These are phyloP conservation scores for Metschnikowia borealis DNA, from an alignment of 805 yeast species.

Conservation along the genomic window DNA sequence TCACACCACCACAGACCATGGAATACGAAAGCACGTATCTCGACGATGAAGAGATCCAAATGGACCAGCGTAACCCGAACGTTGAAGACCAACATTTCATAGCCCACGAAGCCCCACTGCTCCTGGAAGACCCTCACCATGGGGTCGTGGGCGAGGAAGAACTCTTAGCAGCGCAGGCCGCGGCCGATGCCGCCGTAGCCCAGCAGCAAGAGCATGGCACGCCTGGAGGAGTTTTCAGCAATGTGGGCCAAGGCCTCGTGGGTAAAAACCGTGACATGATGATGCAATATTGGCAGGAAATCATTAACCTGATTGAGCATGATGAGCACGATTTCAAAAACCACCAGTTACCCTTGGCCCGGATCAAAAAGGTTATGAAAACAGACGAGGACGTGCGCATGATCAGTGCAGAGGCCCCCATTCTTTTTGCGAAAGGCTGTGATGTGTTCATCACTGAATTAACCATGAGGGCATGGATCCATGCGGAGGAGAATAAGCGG, in stretches of 20 bases:
- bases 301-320: constrained; percentile 86
- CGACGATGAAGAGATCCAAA: constrained; percentile 26
- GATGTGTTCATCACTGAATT: constrained; percentile 95
- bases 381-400: constrained; percentile 95
- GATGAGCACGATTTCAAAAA: constrained; percentile 89
- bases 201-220: constrained; percentile 36
- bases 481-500: constrained; percentile 93
- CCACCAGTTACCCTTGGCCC: constrained; percentile 91
- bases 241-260: constrained; percentile 68
- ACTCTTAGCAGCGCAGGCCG: constrained; percentile 42
- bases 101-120: constrained; percentile 5
- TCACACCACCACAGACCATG: constrained; percentile 8
- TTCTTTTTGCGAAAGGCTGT: constrained; percentile 95
- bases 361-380: constrained; percentile 96
- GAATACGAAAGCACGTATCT: constrained; percentile 28
- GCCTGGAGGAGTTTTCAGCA: constrained; percentile 68
- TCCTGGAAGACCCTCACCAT: constrained; percentile 9
- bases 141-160: constrained; percentile 39
- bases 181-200: constrained; percentile 46
- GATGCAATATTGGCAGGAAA: constrained; percentile 97
- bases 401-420: constrained; percentile 99
- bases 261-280: constrained; percentile 69
- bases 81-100: constrained; percentile 18
- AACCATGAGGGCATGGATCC: constrained; percentile 99
- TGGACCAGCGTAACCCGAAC: constrained; percentile 17